Base-by-base conservation (phyloP, 352 stramenopile species). In the Globisporangium irregulare region DNA sequence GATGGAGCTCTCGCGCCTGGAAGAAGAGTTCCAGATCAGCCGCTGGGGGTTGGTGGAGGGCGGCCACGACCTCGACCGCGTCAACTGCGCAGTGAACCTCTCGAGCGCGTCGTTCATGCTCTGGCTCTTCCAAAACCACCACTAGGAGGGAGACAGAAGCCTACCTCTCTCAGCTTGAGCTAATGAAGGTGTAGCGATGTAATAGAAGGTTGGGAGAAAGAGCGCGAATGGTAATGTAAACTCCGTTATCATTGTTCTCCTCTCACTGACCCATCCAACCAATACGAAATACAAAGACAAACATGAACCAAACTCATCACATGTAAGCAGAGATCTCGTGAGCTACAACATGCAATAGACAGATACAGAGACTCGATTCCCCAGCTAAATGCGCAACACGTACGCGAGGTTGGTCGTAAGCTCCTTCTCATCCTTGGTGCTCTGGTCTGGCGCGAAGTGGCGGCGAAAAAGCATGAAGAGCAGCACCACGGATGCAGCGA, bases 11-110 rank as follows among this genome's bases (percentile, higher is more conserved):
- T 87, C 83, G 54, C 87, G 89, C 32, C 64, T 95, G 58, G 89
- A 96, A 64, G 89, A 96, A 58, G 89, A 96, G 66, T 96, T 93
- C 76, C 87, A 96, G 80, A 96, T 96, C 69, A 82, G 78, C 62
- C 84, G 87, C 57, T 97, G 89, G 89, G 89, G 89, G 2, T 79
- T 97, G 64, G 89, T 97, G 22, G 89, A 97, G 69, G 89, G 89
- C 41, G 89, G 89, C 65, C 89, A 97, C 67, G 89, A 97, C 72
- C 77, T 97, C 25, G 89, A 97, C 72, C 86, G 89, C 66, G 89
- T 94, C 43, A 94, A 97, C 74, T 93, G 84, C 73, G 74, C 76
- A 5, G 87, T 95, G 32, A 88, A 88, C 72, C 67, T 97, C 46
- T 91, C 88, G 25, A 95, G 87, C 71, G 86, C 89, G 32, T 95